phyloP scores from a whole-genome alignment of 1,139 yeast genomes.

The Hyphopichia fennica region DNA sequence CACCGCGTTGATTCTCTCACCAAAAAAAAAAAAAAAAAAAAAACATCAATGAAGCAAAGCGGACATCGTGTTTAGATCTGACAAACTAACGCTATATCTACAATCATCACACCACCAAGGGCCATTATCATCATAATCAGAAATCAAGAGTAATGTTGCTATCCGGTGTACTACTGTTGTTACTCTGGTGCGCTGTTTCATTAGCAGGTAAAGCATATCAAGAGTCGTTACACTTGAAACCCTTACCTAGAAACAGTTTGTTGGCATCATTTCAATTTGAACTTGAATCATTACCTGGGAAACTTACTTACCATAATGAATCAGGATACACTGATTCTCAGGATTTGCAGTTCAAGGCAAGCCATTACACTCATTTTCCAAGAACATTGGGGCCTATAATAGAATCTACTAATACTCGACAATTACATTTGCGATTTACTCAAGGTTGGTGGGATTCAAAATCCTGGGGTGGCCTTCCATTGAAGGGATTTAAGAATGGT shows the following conservation, averaged over 20 bases:
- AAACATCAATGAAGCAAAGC: background rate
- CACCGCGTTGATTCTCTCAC: too few relatives aligned
- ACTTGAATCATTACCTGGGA: slow-evolving; percentile 47
- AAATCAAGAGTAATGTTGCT: background rate
- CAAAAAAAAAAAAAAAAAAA: too few relatives aligned
- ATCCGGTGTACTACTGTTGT: background rate
- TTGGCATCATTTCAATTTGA: slow-evolving; percentile 70
- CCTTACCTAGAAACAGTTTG: slow-evolving; percentile 69
- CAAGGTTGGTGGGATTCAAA: slow-evolving; percentile 97
- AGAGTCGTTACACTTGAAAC: slow-evolving; percentile 62
- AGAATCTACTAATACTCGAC: slow-evolving; percentile 64
- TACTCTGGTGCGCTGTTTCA: background rate
- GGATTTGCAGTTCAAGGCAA: slow-evolving; percentile 17
- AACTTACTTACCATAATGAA: slow-evolving; percentile 31
- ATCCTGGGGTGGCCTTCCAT: slow-evolving; percentile 82
- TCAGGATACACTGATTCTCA: slow-evolving; percentile 10
- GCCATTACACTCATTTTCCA: slow-evolving; percentile 78
- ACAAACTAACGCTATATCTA: too few relatives aligned
- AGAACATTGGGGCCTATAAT: slow-evolving; percentile 78
- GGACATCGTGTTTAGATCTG: background rate
- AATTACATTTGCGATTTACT: slow-evolving; percentile 80
- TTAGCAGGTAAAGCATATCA: slow-evolving; percentile 29
- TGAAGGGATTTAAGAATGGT: slow-evolving; percentile 70
- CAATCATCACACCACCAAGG: too few relatives aligned
- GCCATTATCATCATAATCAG: too few relatives aligned